phyloP scores from a whole-genome alignment of 2,329 filamentous ascomycete genomes.

The Neonectria ditissima region DNA sequence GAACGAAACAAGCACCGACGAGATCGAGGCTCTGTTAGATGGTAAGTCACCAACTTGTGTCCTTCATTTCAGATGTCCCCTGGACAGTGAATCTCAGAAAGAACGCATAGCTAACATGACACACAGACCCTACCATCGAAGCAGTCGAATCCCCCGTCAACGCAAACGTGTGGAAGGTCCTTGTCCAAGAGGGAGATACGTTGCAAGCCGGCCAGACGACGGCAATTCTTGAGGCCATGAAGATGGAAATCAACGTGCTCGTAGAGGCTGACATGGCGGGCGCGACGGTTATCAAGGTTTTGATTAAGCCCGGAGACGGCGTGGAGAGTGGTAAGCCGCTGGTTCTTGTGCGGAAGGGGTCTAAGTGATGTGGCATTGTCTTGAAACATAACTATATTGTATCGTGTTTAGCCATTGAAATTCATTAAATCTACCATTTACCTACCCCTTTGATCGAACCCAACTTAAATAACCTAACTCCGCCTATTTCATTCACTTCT shows the following conservation, averaged over 20 bases:
- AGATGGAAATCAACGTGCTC: conserved; percentile 61
- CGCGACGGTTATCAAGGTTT: conserved; percentile 15
- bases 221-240: conserved; percentile 67
- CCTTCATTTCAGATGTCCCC: too few species aligned
- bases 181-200: conserved; percentile 57
- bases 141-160: conserved; percentile 27
- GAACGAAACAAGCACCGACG: conserved; percentile 18
- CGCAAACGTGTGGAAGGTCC: conserved; percentile 67
- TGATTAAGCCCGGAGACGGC: conserved; percentile 24
- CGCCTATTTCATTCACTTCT: not conserved
- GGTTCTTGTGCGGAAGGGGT: conserved; percentile 15
- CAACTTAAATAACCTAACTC: not conserved
- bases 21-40: conserved; percentile 22
- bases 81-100: not conserved
- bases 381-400: too few species aligned
- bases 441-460: not conserved
- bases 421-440: not conserved
- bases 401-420: too few species aligned
- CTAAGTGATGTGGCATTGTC: not conserved
- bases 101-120: conserved; percentile 24
- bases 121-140: conserved; percentile 14
- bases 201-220: conserved; percentile 41
- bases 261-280: conserved; percentile 17
- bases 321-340: conserved; percentile 27
- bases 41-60: conserved; percentile 1